phyloP scores from a whole-genome alignment of 345 rosid genomes.

The Brassica cretica region DNA sequence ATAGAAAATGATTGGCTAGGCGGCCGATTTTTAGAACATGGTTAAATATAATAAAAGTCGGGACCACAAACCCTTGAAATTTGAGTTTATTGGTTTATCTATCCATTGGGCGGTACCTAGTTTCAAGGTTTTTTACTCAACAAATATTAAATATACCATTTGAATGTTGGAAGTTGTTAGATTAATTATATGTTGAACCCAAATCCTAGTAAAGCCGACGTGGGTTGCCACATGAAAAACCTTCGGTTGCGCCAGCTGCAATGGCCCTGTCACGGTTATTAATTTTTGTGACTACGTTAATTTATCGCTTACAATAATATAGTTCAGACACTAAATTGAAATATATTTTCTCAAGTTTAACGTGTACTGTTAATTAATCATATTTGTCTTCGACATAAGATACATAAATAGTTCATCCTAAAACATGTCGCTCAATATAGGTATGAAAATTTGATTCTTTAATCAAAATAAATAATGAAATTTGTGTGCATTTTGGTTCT shows the following conservation, averaged over 20 bases:
- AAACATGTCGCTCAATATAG: not conserved
- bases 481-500: not conserved
- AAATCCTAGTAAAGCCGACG: not conserved
- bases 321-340: conserved; percentile 10
- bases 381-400: not conserved
- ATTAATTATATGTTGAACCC: not conserved
- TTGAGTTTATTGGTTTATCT: conserved; percentile 19
- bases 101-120: conserved; percentile 32
- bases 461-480: not conserved
- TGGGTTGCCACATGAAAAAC: conserved; percentile 30
- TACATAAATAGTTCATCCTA: not conserved
- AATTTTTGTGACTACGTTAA: not conserved
- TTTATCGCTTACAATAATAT: not conserved
- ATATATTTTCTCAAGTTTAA: not conserved
- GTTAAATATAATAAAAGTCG: not conserved
- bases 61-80: conserved; percentile 28
- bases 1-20: no score
- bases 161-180: not conserved
- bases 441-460: not conserved
- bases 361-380: not conserved
- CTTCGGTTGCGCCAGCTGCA: conserved; percentile 33
- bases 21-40: no score
- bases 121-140: conserved; percentile 12
- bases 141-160: not conserved
- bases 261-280: conserved; percentile 10